These are phyloP conservation scores for Magnaporthiopsis rhizophila DNA, from an alignment of 2,329 filamentous ascomycete species.

Conservation along the genomic window DNA sequence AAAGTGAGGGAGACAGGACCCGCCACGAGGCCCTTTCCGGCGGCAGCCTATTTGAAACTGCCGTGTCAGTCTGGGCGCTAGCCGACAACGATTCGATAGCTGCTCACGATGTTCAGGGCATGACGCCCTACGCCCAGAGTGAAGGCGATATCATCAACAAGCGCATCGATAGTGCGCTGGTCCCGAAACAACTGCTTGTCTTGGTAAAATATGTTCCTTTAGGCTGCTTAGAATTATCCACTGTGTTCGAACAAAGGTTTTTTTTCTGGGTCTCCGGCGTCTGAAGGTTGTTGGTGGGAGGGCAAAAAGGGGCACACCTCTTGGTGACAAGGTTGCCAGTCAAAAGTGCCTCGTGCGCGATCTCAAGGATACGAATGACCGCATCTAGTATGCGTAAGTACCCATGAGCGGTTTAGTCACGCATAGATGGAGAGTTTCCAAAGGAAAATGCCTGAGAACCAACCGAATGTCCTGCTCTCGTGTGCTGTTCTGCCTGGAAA, in stretches of 20 bases:
- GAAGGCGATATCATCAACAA: slow-evolving; percentile 66
- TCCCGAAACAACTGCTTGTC: slow-evolving; percentile 63
- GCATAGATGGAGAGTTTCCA: not conserved
- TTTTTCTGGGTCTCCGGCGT: not conserved
- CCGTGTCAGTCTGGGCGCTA: not conserved
- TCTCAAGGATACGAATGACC: slow-evolving; percentile 48
- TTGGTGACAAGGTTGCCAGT: slow-evolving; percentile 51
- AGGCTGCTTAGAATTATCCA: not conserved
- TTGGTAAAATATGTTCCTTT: slow-evolving; percentile 76
- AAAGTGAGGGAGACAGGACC: slow-evolving; percentile 43
- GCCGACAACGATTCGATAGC: too few species aligned
- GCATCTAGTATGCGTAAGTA: slow-evolving; percentile 32
- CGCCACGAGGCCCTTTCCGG: slow-evolving; percentile 62
- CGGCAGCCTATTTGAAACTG: slow-evolving; percentile 51
- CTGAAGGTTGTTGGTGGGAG: not conserved
- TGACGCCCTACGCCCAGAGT: slow-evolving; percentile 58
- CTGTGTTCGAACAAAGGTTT: too few species aligned
- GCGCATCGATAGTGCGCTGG: slow-evolving; percentile 60
- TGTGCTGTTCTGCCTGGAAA: slow-evolving; percentile 41
- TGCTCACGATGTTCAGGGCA: slow-evolving; percentile 60
- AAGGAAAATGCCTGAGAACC: slow-evolving; percentile 9
- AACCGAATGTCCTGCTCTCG: slow-evolving; percentile 47
- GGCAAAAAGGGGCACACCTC: slow-evolving; percentile 34
- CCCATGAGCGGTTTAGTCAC: not conserved
- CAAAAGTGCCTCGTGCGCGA: slow-evolving; percentile 51